Percentiles rank a stretch among this genome's conserved stretches.
Conservation (phyloP, 768 basidiomycete genomes). For the Leucocoprinus birnbaumii region DNA sequence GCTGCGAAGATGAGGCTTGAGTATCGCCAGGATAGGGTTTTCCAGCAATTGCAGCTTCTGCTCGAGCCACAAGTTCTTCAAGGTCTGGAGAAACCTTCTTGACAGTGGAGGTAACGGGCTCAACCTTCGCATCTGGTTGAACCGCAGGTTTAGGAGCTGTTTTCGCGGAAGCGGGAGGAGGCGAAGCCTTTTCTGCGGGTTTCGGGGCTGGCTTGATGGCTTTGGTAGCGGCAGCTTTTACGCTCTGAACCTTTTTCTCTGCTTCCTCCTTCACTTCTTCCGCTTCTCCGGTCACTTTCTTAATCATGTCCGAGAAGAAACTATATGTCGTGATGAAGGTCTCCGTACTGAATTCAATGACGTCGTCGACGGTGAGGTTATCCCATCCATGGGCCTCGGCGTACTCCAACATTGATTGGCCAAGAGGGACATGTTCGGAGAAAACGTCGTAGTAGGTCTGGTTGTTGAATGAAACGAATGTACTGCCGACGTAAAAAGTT, state of each 20-base stretch:
- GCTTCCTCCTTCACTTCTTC: conserved; percentile 29
- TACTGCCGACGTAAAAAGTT: conserved; percentile 81
- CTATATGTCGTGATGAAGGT: conserved; percentile 45
- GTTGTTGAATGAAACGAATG: conserved; percentile 74
- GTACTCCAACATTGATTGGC: conserved; percentile 73
- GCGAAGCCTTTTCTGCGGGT: conserved; percentile 36
- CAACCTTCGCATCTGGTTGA: conserved; percentile 38
- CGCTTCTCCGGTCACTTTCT: conserved; percentile 30
- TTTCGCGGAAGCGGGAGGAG: conserved; percentile 43
- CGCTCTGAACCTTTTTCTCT: conserved; percentile 34
- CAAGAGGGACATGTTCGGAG: conserved; percentile 75
- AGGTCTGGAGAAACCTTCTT: conserved; percentile 60
- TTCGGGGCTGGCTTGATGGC: conserved; percentile 42
- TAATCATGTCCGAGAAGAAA: conserved; percentile 50
- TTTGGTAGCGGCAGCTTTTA: conserved; percentile 37
- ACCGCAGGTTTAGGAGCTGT: conserved; percentile 20
- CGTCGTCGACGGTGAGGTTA: conserved; percentile 59
- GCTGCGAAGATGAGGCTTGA: conserved; percentile 8
- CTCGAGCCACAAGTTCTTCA: conserved; percentile 63
- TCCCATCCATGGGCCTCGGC: conserved; percentile 83
- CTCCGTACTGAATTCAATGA: conserved; percentile 50
- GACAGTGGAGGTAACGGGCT: conserved; percentile 22
- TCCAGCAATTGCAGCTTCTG: conserved; percentile 65
- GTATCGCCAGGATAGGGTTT: conserved; percentile 25
- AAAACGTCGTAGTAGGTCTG: conserved; percentile 86